Evolutionary conservation across 2,329 filamentous ascomycete species (phyloP).

Genomic region (Cladophialophora exuberans): DNA sequence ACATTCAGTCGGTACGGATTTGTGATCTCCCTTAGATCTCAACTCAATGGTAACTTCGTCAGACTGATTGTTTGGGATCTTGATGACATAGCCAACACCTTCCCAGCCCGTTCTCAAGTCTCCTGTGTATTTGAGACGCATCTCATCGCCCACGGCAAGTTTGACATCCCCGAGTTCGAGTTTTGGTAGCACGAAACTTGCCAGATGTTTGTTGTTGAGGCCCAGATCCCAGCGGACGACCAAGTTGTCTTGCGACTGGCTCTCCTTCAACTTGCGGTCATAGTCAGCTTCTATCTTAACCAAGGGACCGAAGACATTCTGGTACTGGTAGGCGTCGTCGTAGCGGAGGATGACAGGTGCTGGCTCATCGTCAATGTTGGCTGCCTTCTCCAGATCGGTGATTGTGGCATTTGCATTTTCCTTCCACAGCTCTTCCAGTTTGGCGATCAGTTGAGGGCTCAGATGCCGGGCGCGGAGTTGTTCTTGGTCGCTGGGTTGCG

Average conservation of each 20-base stretch:
- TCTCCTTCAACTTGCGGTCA: constrained; percentile 97
- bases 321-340: constrained; percentile 96
- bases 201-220: constrained; percentile 95
- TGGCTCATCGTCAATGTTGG: constrained; percentile 91
- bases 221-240: constrained; percentile 93
- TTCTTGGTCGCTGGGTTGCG: constrained; percentile 86
- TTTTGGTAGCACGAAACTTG: constrained; percentile 94
- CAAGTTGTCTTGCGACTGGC: constrained; percentile 94
- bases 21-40: constrained; percentile 92
- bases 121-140: constrained; percentile 95
- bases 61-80: constrained; percentile 98
- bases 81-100: constrained; percentile 97
- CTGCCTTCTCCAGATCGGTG: constrained; percentile 86
- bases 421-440: constrained; percentile 98
- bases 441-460: constrained; percentile 91
- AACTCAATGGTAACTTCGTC: constrained; percentile 96
- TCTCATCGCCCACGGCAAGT: constrained; percentile 95
- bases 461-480: constrained; percentile 93
- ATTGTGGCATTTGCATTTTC: constrained; percentile 88
- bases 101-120: constrained; percentile 93
- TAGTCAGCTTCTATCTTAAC: constrained; percentile 99
- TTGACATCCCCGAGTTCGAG: constrained; percentile 98
- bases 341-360: constrained; percentile 90
- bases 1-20: constrained; percentile 91
- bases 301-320: constrained; percentile 96